Conservation (phyloP, 345 rosid species). For the Acer negundo region DNA sequence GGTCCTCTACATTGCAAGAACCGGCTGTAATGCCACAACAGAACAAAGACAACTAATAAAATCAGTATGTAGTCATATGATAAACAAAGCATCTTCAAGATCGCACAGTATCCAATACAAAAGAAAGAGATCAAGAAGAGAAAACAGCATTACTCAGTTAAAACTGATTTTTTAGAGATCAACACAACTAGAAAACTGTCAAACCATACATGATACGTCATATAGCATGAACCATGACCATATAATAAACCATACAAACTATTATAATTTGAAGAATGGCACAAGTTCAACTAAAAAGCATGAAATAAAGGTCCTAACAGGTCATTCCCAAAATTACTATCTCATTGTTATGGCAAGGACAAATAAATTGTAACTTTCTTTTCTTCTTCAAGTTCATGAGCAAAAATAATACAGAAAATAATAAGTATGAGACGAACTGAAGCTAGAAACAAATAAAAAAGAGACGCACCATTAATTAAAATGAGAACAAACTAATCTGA, state of each 20-base stretch:
- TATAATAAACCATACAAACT: background rate
- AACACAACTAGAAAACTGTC: background rate
- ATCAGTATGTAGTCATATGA: slow-evolving; percentile 19
- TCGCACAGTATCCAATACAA: background rate
- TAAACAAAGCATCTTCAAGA: slow-evolving; percentile 1
- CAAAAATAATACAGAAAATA: background rate
- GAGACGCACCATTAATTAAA: background rate
- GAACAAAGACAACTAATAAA: slow-evolving; percentile 16
- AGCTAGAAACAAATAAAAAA: background rate
- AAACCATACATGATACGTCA: background rate
- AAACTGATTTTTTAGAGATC: background rate
- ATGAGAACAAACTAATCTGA: background rate
- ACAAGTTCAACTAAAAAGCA: background rate
- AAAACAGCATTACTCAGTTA: background rate
- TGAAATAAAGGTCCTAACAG: background rate
- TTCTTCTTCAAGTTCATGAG: background rate
- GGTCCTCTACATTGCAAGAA: slow-evolving; percentile 94
- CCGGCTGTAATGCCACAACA: slow-evolving; percentile 54
- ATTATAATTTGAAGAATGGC: background rate
- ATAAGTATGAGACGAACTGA: background rate
- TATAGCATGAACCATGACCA: background rate
- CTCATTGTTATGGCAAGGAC: background rate
- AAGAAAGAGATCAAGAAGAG: slow-evolving; percentile 8
- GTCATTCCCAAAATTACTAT: background rate
- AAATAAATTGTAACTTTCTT: background rate